A percentile compares a stretch with the other conserved stretches of the same genome.
phyloP scores from a whole-genome alignment of 768 basidiomycete genomes.

The Amanita molliuscula region DNA sequence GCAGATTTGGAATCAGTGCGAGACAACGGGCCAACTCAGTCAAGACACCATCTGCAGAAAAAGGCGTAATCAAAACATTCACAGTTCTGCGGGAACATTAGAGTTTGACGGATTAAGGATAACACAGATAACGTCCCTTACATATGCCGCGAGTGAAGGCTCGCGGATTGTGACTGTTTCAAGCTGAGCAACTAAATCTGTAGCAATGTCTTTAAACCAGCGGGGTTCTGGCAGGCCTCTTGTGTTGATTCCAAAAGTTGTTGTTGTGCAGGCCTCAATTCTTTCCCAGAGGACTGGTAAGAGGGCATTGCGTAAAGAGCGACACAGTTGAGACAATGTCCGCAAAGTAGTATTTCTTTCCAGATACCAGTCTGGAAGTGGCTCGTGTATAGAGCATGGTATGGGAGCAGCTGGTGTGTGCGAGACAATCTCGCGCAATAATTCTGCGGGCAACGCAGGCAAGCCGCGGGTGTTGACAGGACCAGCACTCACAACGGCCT shows the following conservation, averaged over 20 bases:
- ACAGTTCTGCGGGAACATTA: constrained; percentile 8
- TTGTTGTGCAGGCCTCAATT: constrained; percentile 14
- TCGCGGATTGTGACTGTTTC: constrained; percentile 17
- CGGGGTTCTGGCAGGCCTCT: not conserved
- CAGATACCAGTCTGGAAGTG: not conserved
- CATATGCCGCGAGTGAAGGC: constrained; percentile 12
- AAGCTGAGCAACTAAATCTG: constrained; percentile 11
- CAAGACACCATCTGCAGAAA: constrained; percentile 8
- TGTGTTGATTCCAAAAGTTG: not conserved
- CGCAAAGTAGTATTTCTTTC: constrained; percentile 8
- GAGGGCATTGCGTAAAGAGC: constrained; percentile 11
- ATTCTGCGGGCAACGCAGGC: constrained; percentile 14
- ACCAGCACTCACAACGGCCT: not conserved
- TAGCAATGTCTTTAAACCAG: constrained; percentile 7
- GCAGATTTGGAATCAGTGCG: constrained; percentile 14
- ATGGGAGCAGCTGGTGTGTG: constrained; percentile 11
- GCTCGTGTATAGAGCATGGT: constrained; percentile 2
- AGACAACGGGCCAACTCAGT: constrained; percentile 16
- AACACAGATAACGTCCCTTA: constrained; percentile 8
- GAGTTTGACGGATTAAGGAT: not conserved
- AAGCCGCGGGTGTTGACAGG: constrained; percentile 13
- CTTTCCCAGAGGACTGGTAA: constrained; percentile 11
- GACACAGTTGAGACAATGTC: constrained; percentile 13
- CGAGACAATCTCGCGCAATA: constrained; percentile 16
- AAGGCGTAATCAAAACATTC: constrained; percentile 11